A percentile compares a stretch with the other conserved stretches of the same genome.
Evolutionary conservation across 805 yeast species (phyloP).

Genomic region (Kodamaea neixiangensis): DNA sequence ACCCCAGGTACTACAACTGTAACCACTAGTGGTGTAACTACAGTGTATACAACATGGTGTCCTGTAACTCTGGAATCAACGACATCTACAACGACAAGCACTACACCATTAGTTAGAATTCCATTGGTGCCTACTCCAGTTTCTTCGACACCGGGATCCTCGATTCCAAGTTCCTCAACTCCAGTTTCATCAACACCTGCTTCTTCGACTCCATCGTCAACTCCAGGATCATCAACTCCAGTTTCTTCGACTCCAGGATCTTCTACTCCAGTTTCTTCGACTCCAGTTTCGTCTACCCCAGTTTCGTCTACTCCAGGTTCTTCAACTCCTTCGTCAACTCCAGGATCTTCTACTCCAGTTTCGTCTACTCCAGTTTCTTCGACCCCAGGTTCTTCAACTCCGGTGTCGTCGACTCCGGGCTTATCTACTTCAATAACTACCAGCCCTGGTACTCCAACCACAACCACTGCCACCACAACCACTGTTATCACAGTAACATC

Average conservation of each 20-base stretch:
- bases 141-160: constrained; percentile 17
- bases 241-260: neutral
- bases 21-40: constrained; percentile 33
- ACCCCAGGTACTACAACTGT: constrained; percentile 25
- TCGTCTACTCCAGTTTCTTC: neutral
- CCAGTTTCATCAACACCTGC: constrained; percentile 6
- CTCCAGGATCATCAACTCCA: constrained; percentile 1
- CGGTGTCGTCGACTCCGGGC: neutral
- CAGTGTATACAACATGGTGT: constrained; percentile 44
- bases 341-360: neutral
- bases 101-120: constrained; percentile 27
- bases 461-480: constrained; percentile 29
- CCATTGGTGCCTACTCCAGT: constrained; percentile 29
- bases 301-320: neutral
- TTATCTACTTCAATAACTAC: constrained; percentile 13
- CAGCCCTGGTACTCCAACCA: constrained; percentile 28
- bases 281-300: neutral
- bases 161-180: constrained; percentile 12
- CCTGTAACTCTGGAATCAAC: constrained; percentile 19
- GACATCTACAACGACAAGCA: constrained; percentile 1
- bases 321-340: neutral
- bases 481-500: constrained; percentile 40
- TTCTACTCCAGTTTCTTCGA: neutral
- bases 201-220: neutral
- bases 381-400: constrained; percentile 1